Base-by-base conservation (phyloP, 108 stramenopile species). In the Fragilariopsis cylindrus region DNA sequence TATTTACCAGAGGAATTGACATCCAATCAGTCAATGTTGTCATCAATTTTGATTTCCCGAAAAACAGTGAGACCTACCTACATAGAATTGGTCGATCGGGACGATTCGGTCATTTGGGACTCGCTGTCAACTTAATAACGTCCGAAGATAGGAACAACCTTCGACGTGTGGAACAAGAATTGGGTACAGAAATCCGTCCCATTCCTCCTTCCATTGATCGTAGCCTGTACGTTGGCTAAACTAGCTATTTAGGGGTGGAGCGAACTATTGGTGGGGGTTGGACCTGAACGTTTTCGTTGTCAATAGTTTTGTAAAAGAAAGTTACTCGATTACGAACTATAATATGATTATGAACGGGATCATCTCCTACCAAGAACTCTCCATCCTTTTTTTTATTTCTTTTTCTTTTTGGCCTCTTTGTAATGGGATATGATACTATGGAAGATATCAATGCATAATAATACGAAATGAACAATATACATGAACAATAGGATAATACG, bases 1-100 rank as follows among this genome's bases (percentile, higher is more conserved):
- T 99, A 43, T 99, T 99, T 75, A 98, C 97, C 5, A 91, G 99
- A 54, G 99, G 99, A 77, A 99, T 99, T 69, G 99, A 99, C 82
- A 98, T 99, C 71, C 96, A 98, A 85, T 92, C 93, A 77, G 99
- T 99, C 15, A 99, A 99, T 73, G 97, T 98, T 41, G 99, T 98
- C 49, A 97, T 97, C 76, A 96, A 97, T 91, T 99, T 98, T 77
- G 98, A 99, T 87, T 98, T 99, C 83, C 98, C 99, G 67, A 96
- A 97, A 90, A 97, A 96, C 76, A 86, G 93, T 5, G 98, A 99
- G 79, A 98, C 98, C 0, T 99, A 99, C 73, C 85, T 99, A 19
- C 99, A 99, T 79, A 94, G 99, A 18, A 98, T 99, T 63, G 99
- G 99, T 41, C 87, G 99, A 48, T 94, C 97, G 5, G 99, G 98